Conservation (phyloP, 2,329 filamentous ascomycete genomes). For the Fusarium goolgardi region DNA sequence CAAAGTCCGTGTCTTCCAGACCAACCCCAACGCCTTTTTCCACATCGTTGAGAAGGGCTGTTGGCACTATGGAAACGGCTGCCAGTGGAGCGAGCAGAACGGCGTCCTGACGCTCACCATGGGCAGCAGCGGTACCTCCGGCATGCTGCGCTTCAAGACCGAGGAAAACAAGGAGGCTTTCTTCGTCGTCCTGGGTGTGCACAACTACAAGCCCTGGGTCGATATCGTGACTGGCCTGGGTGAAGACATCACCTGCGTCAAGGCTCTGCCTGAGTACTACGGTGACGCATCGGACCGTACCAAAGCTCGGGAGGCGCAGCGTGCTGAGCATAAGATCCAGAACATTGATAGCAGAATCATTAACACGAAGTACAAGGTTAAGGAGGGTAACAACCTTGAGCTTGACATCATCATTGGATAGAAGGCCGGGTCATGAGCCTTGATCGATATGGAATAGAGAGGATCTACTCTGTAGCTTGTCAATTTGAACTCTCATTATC, state of each 20-base stretch:
- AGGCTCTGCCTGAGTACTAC: constrained; percentile 40
- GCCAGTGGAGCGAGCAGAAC: constrained; percentile 26
- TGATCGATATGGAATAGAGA: not conserved
- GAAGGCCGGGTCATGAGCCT: rapidly evolving
- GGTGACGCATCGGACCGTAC: constrained; percentile 20
- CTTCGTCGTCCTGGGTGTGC: constrained; percentile 35
- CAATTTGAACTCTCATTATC: not conserved
- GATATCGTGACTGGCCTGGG: constrained; percentile 34
- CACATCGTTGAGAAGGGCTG: constrained; percentile 33
- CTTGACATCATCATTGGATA: constrained; percentile 35
- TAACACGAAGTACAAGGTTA: constrained; percentile 26
- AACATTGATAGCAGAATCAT: constrained; percentile 36
- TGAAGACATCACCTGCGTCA: constrained; percentile 32
- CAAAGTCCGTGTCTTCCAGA: constrained; percentile 41
- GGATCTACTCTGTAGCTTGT: not conserved
- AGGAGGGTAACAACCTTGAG: constrained; percentile 35
- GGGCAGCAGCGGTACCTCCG: constrained; percentile 37
- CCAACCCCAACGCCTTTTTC: constrained; percentile 39
- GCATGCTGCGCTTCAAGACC: constrained; percentile 40
- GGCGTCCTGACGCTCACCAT: constrained; percentile 25
- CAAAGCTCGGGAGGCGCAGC: constrained; percentile 20
- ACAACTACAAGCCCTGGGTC: constrained; percentile 41
- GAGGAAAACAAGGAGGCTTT: constrained; percentile 39
- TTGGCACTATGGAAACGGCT: constrained; percentile 40
- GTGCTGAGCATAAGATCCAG: constrained; percentile 30